Evolutionary conservation across 805 yeast genomes (phyloP), one percentile per base, ranked within the genome.

Genomic region (Kazachstania psychrophila): DNA sequence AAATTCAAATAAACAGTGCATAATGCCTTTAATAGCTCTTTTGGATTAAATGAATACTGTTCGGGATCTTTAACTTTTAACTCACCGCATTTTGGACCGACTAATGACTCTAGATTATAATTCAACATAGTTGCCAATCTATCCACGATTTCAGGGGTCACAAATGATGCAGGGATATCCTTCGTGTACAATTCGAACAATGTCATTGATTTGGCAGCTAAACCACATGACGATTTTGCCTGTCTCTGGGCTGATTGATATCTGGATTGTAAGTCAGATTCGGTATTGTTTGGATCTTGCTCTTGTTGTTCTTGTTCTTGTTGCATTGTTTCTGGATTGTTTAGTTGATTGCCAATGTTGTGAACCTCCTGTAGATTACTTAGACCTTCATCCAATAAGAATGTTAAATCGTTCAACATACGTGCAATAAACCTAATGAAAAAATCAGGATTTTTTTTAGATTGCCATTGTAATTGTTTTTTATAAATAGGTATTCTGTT

Each of bases 111-210:
- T 43, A 92, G 65, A 56, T 92, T 92, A 61, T 88, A 89, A 62
- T 92, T 82, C 56, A 92, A 67, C 99, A 92, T 92, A 31, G 95
- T 87, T 0, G 98, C 95, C 44, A 92, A 66, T 59, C 98, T 72
- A 50, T 87, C 95, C 28, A 89, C 95, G 51, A 92, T 78, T 60
- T 92, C 98, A 2, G 84, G 76, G 29, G 85, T 80, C 4, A 77
- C 75, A 61, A 92, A 92, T 0, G 95, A 89, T 35, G 66, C 68
- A 7, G 97, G 96, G 8, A 85, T 84, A 44, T 89, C 89, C 40
- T 74, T 68, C 0, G 97, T 86, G 55, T 88, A 92, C 33, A 87
- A 62, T 45, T 75, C 78, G 51, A 92, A 80, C 44, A 92, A 64
- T 29, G 71, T 72, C 61, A 88, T 77, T 0, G 95, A 83, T 59